These are phyloP conservation scores for Myriosclerotinia curreyana DNA, from an alignment of 2,329 filamentous ascomycete species.

Conservation along the genomic window DNA sequence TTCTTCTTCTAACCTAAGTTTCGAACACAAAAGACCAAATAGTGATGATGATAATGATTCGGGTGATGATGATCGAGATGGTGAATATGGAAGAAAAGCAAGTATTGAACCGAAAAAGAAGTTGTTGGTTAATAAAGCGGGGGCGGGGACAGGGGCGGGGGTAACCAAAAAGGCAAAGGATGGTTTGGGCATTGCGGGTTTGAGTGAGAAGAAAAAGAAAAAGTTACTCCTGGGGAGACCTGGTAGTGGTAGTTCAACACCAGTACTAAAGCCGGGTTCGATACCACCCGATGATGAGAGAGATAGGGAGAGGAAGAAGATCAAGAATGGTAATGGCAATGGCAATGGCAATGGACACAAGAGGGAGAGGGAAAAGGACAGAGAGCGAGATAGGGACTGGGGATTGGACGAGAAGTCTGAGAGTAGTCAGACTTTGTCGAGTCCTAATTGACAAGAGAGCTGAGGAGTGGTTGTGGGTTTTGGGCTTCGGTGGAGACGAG, in stretches of 20 bases:
- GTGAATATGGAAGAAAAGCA: slow-evolving; percentile 32
- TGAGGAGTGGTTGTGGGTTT: background rate
- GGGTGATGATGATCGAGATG: slow-evolving; percentile 35
- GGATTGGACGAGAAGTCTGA: slow-evolving; percentile 18
- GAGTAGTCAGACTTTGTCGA: slow-evolving; percentile 21
- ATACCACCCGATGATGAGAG: slow-evolving; percentile 18
- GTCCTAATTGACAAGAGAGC: slow-evolving; percentile 13
- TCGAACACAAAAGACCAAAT: slow-evolving; percentile 30
- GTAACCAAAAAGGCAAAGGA: slow-evolving; percentile 25
- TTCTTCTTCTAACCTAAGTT: slow-evolving; percentile 31
- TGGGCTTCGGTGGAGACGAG: background rate
- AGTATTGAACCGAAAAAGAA: slow-evolving; percentile 35
- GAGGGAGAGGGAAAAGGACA: background rate
- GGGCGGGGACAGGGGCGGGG: background rate
- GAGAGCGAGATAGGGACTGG: slow-evolving; percentile 12
- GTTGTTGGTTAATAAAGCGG: slow-evolving; percentile 24
- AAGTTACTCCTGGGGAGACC: slow-evolving; percentile 26
- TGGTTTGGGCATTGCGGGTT: slow-evolving; percentile 2
- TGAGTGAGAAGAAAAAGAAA: slow-evolving; percentile 24
- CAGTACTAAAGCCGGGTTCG: slow-evolving; percentile 18
- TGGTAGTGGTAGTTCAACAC: slow-evolving; percentile 16
- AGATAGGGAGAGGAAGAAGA: slow-evolving; percentile 13
- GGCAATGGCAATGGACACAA: background rate
- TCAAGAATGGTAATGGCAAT: slow-evolving; percentile 16
- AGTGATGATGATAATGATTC: slow-evolving; percentile 32